A percentile compares a stretch with the other conserved stretches of the same genome.
Conservation (phyloP, 345 rosid genomes). For the Kandelia obovata region DNA sequence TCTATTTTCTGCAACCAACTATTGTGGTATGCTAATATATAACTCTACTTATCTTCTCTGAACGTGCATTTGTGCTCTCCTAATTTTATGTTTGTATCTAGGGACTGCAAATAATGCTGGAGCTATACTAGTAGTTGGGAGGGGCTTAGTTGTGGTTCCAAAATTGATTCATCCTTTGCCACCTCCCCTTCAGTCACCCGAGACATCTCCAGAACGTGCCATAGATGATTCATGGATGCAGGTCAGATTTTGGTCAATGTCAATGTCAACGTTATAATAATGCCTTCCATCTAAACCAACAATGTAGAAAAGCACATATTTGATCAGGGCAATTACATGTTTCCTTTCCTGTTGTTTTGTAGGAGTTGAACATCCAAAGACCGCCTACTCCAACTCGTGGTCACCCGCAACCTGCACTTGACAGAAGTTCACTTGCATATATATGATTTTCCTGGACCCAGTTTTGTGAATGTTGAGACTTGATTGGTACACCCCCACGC, state of each 20-base stretch:
- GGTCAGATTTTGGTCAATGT: conserved; percentile 33
- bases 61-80: neutral
- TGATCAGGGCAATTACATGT: neutral
- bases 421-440: conserved; percentile 91
- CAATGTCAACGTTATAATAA: neutral
- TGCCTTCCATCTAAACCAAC: neutral
- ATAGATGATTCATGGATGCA: conserved; percentile 94
- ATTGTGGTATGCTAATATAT: conserved; percentile 63
- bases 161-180: conserved; percentile 98
- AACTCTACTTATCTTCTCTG: neutral
- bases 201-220: conserved; percentile 79
- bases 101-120: conserved; percentile 99
- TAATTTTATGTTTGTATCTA: conserved; percentile 29
- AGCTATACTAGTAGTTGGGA: conserved; percentile 90
- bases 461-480: conserved; percentile 4
- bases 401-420: conserved; percentile 86
- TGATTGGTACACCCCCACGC: neutral
- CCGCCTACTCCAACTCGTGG: conserved; percentile 99
- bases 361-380: conserved; percentile 98
- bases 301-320: neutral
- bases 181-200: conserved; percentile 89
- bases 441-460: conserved; percentile 40
- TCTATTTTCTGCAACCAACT: conserved; percentile 94
- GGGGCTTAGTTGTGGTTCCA: conserved; percentile 94
- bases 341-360: conserved; percentile 7